Base-by-base conservation (phyloP, 768 basidiomycete genomes). In the Leccinellum luteum region DNA sequence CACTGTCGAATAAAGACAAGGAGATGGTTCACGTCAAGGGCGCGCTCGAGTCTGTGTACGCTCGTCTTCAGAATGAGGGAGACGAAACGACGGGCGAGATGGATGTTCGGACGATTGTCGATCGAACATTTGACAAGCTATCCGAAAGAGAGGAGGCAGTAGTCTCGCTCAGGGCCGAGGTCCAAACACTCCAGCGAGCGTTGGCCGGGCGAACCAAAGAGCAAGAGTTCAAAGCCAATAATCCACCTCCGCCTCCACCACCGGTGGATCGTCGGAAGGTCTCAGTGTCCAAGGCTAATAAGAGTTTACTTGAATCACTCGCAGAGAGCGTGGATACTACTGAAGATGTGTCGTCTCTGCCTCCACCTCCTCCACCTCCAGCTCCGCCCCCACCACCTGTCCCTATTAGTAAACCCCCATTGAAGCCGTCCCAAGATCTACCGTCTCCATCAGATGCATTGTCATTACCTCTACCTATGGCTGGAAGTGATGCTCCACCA, bases 1-100 rank as follows among this genome's bases (percentile, higher is more conserved):
- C 71, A 3, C 47, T 84, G 3, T 71, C 70, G 4, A 72, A 75
- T 54, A 89, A 86, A 65, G 83, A 88, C 60, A 93, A 92, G 66
- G 89, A 94, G 55, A 78, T 88, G 32, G 62, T 80, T 0, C 90
- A 87, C 64, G 79, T 94, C 38, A 92, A 92, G 66, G 86, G 88
- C 14, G 89, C 92, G n/a, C 76, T 97, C 35, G 91, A 94, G 70
- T 88, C 90, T 7, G 88, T 95, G 5, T 92, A 92, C 70, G 86
- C 86, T 12, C 81, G 89, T n/a, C 88, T 94, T 69, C 78, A 81
- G 6, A 76, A 81, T 6, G 73, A 81, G 45, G 79, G 81, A 51
- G 78, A 78, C 25, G 67, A 64, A 23, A 78, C 76, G 45, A 77
- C 70, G 49, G 72, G 78, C 0, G 83, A 84, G 50, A 67, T 87